Conservation (phyloP, 1,139 yeast species). For the Pichia sp. region DNA sequence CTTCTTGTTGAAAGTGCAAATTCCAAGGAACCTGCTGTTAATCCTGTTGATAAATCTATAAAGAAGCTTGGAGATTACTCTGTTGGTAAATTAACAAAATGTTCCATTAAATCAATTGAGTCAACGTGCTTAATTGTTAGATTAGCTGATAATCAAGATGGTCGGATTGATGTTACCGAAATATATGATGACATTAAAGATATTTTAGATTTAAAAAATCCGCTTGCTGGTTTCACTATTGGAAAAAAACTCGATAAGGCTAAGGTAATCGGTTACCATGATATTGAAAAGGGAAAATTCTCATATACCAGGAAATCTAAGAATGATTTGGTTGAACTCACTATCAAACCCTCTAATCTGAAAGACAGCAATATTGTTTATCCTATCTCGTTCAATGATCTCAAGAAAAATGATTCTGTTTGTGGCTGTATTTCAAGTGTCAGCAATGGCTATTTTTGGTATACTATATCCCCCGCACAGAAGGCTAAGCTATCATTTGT, state of each 20-base stretch:
- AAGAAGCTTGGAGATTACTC: conserved; percentile 43
- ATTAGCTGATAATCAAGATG: conserved; percentile 72
- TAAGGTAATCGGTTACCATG: conserved; percentile 71
- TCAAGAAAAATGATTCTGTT: conserved; percentile 38
- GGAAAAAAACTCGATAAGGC: conserved; percentile 52
- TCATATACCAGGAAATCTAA: conserved; percentile 61
- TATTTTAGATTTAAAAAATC: conserved; percentile 51
- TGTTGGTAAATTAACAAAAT: conserved; percentile 58
- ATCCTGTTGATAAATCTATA: conserved; percentile 55
- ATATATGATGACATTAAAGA: conserved; percentile 50
- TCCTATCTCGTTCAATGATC: conserved; percentile 33
- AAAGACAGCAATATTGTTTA: conserved; percentile 26
- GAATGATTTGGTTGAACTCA: conserved; percentile 57
- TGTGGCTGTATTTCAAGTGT: conserved; percentile 42
- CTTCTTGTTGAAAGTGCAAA: conserved; percentile 33
- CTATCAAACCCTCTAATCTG: conserved; percentile 41
- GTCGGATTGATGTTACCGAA: conserved; percentile 73
- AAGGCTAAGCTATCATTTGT: conserved; percentile 62
- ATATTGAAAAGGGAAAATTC: conserved; percentile 61
- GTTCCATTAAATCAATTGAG: conserved; percentile 54
- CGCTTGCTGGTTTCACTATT: conserved; percentile 51
- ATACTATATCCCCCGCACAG: conserved; percentile 59
- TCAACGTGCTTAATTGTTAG: conserved; percentile 64
- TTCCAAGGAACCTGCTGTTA: conserved; percentile 31
- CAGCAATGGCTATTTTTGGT: conserved; percentile 51